Evolutionary conservation across 495 filamentous ascomycete species (phyloP).

Genomic region (Penicillium herquei): DNA sequence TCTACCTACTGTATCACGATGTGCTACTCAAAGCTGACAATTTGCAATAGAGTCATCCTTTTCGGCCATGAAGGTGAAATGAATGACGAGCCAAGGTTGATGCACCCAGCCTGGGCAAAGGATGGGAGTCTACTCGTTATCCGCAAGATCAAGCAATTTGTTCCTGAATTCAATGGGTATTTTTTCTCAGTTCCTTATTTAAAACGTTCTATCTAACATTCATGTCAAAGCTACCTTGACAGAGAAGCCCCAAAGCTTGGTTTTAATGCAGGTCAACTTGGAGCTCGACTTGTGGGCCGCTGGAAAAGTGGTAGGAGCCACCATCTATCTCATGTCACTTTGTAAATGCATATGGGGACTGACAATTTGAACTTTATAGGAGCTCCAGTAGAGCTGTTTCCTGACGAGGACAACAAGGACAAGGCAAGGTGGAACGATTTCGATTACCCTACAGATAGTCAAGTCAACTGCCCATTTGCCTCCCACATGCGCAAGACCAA

Average conservation of each 20-base stretch:
- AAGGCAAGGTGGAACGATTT: slow-evolving; percentile 34
- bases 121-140: slow-evolving; percentile 22
- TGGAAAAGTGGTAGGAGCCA: slow-evolving; percentile 39
- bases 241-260: slow-evolving; percentile 8
- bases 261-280: slow-evolving; percentile 31
- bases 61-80: slow-evolving; percentile 12
- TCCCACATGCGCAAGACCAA: slow-evolving; percentile 45
- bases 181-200: neutral
- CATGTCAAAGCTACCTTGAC: neutral
- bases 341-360: too few relatives aligned
- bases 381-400: slow-evolving; percentile 31
- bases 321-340: too few relatives aligned
- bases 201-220: neutral
- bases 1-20: too few relatives aligned
- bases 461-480: slow-evolving; percentile 37
- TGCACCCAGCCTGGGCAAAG: slow-evolving; percentile 12
- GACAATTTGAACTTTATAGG: too few relatives aligned
- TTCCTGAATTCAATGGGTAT: slow-evolving; percentile 28
- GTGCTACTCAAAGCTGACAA: neutral
- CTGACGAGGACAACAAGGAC: slow-evolving; percentile 26
- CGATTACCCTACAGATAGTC: slow-evolving; percentile 13
- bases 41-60: slow-evolving; percentile 3
- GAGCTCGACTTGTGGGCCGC: slow-evolving; percentile 39
- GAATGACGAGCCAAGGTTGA: neutral
- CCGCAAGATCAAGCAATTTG: slow-evolving; percentile 36